Evolutionary conservation across 2,329 filamentous ascomycete genomes (phyloP), one percentile per base, ranked within the genome.

Genomic region (Pseudocercospora fuligena): DNA sequence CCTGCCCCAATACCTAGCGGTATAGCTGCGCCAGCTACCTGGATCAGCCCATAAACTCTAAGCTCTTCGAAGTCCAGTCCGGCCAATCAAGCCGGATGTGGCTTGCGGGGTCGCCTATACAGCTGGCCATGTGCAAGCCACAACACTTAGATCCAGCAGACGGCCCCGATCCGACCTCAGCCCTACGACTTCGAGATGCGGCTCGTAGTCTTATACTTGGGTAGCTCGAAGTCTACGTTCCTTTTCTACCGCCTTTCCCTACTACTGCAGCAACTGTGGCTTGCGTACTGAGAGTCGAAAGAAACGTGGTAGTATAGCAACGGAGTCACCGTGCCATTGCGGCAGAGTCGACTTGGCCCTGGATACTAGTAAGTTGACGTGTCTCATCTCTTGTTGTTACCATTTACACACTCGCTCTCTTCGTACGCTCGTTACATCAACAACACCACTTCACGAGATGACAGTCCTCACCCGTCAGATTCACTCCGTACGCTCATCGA

Each of bases 401-500:
- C 46, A 33, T 61, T 29, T n/a, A 25, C 9, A 21, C 49, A 25
- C 11, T 53, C 49, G 49, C n/a, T 25, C 9, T 53, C 49, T 5
- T 14, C 49, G 11, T 40, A 29, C 31, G 25, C 21, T 47, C 23
- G 14, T 49, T 11, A 27, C n/a, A 16, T 2, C 5, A 56, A 27
- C 29, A 31, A 9, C 29, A 31, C 5, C 29, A 31, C 29, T 9
- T 31, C 29, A 7, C 29, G 29, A 31, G 2, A 33, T 33, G 31
- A 33, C 31, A 1, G 1, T 12, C 8, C 25, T 9, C 31, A 21
- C 23, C 16, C 14, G 31, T 12, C 25, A 43, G 40, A 43, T 19
- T 60, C 58, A 51, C 47, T 57, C 64, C 8, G 67, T 71, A 19
- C 65, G 70, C 14, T 70, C 69, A 2, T 73, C 72, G 31, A 65